phyloP scores from a whole-genome alignment of 768 basidiomycete genomes.

The Macrolepiota albuminosa region DNA sequence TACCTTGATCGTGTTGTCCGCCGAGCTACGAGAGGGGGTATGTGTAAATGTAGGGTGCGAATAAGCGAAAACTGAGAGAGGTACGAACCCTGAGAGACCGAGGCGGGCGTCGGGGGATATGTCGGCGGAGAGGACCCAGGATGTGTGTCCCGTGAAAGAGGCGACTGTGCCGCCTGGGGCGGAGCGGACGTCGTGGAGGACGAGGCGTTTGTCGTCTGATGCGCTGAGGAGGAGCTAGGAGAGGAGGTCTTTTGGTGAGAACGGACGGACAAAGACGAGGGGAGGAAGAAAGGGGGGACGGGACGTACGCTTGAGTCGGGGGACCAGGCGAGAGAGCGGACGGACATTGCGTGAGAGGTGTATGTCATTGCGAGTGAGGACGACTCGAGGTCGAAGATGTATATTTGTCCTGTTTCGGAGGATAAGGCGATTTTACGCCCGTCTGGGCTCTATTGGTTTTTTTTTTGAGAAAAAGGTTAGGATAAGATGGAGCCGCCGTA shows the following conservation, averaged over 20 bases:
- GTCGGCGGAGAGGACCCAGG: slow-evolving; percentile 84
- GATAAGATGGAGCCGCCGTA: slow-evolving; percentile 28
- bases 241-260: not conserved
- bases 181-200: slow-evolving; percentile 85
- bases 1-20: slow-evolving; percentile 81
- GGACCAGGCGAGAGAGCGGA: slow-evolving; percentile 86
- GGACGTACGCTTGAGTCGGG: slow-evolving; percentile 75
- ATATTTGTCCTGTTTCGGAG: slow-evolving; percentile 84
- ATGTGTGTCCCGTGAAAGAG: slow-evolving; percentile 81
- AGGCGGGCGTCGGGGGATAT: slow-evolving; percentile 79
- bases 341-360: slow-evolving; percentile 86
- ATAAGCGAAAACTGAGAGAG: not conserved
- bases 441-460: slow-evolving; percentile 69
- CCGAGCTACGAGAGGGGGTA: slow-evolving; percentile 44
- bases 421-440: slow-evolving; percentile 78
- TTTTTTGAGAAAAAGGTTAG: too few relatives aligned
- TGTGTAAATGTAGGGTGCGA: not conserved
- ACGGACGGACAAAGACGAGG: not conserved
- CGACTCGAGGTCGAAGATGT: slow-evolving; percentile 77
- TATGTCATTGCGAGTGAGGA: slow-evolving; percentile 63
- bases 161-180: slow-evolving; percentile 78
- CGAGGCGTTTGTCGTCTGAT: slow-evolving; percentile 89
- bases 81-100: slow-evolving; percentile 70
- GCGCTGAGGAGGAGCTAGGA: slow-evolving; percentile 78
- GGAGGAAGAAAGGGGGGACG: too few relatives aligned